phyloP scores from a whole-genome alignment of 331 rosid species.

The Acacia concinna region DNA sequence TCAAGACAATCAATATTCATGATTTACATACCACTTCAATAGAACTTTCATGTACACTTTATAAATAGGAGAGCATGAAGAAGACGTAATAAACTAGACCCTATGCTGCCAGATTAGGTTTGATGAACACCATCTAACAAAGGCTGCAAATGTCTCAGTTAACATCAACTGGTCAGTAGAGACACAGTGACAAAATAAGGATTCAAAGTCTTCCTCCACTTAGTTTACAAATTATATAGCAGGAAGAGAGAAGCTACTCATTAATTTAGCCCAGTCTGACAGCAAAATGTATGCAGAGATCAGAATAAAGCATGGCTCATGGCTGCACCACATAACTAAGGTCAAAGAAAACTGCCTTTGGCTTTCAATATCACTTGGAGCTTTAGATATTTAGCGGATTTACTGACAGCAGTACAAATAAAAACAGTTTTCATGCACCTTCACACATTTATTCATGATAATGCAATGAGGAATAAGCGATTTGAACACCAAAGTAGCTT shows the following conservation, averaged over 20 bases:
- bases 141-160: conserved; percentile 11
- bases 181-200: conserved; percentile 8
- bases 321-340: conserved; percentile 1
- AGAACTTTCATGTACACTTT: neutral
- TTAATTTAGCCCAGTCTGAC: neutral
- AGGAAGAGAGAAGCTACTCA: neutral
- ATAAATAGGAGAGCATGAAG: conserved; percentile 3
- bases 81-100: conserved; percentile 12
- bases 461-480: conserved; percentile 30
- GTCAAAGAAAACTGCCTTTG: neutral
- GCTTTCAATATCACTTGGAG: conserved; percentile 1
- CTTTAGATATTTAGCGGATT: conserved; percentile 14
- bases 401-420: conserved; percentile 11
- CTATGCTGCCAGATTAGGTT: conserved; percentile 8
- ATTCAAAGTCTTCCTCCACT: neutral
- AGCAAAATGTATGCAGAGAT: neutral
- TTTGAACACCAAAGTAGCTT: conserved; percentile 45
- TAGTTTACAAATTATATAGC: neutral
- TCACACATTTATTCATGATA: conserved; percentile 18
- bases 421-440: conserved; percentile 5
- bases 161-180: conserved; percentile 12
- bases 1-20: neutral
- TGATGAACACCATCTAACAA: conserved; percentile 10
- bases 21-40: conserved; percentile 1
- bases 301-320: neutral